A percentile compares a stretch with the other conserved stretches of the same genome.
Evolutionary conservation across 2,329 filamentous ascomycete genomes (phyloP).

Genomic region (Cryphonectria radicalis): DNA sequence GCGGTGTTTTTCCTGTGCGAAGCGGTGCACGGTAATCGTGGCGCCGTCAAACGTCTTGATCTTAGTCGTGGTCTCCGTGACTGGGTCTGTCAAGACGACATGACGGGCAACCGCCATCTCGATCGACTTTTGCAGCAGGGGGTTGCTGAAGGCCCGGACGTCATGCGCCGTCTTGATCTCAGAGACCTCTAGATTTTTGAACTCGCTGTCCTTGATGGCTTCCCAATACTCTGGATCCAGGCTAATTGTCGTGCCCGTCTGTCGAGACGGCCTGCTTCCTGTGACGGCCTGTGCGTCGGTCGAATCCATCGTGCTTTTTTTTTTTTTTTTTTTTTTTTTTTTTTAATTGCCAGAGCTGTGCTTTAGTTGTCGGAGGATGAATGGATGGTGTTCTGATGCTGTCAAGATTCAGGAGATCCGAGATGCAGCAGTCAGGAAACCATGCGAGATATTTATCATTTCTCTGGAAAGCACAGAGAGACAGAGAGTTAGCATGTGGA

Average conservation of each 20-base stretch:
- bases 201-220: constrained; percentile 2
- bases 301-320: background rate
- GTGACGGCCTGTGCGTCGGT: background rate
- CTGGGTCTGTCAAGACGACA: background rate
- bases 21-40: constrained; percentile 11
- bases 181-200: background rate
- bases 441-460: background rate
- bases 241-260: background rate
- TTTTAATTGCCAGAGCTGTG: background rate
- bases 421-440: background rate
- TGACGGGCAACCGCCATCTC: background rate
- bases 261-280: background rate
- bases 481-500: background rate
- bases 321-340: too few relatives aligned
- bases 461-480: background rate
- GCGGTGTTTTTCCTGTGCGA: constrained; percentile 13
- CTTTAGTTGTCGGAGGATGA: background rate
- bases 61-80: constrained; percentile 12
- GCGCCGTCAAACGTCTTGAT: constrained; percentile 21
- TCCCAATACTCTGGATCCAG: constrained; percentile 13
- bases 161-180: constrained; percentile 16
- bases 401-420: background rate
- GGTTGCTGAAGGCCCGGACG: background rate
- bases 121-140: background rate
- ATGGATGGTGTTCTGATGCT: background rate